Base-by-base conservation (phyloP, 2,329 filamentous ascomycete species). In the Ceratocystis harringtonii region DNA sequence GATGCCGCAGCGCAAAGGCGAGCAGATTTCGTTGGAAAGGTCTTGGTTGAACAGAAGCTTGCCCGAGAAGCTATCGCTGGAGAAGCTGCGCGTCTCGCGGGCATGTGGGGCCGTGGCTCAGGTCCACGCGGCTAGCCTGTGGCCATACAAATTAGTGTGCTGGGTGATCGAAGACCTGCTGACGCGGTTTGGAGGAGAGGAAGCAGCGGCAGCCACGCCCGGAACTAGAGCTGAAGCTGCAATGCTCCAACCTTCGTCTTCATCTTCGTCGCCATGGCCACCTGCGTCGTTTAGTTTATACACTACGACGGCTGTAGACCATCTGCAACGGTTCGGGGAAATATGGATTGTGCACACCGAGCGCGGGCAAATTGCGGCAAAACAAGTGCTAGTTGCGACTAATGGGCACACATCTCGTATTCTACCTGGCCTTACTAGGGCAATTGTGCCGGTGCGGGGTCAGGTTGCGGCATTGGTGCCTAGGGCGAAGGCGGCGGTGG, bases 341-440 rank as follows among this genome's bases (percentile, higher is more conserved):
- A 71, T 72, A 2, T 92, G 88, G 84, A 78, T 79, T 0, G 76
- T 90, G 0, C 77, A 84, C 60, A 95, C 90, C 0, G 74, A 79
- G 0, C 83, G 90, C 25, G 91, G 90, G n/a, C 77, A 75, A 52
- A 80, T 95, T 65, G 72, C 73, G 0, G 79, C 90, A 0, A 75
- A 77, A 12, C 79, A 82, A 43, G 82, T 95, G 22, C 79, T 96
- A 19, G 80, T 95, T 17, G 87, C 89, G 3, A 92, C 88, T 0
- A 96, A 96, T 72, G 92, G 79, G 2, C 95, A 95, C 74, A 92
- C 90, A 0, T 89, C 89, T 1, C 80, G 85, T 68, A 78, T 96
- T 3, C 76, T 92, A 1, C 89, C 89, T 0, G 72, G 77, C 43
- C 86, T 92, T 70, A 78, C 81, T 7, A 83, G 85, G 69, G 78